Evolutionary conservation across 2,329 filamentous ascomycete species (phyloP).

Genomic region (Alternaria conjuncta): DNA sequence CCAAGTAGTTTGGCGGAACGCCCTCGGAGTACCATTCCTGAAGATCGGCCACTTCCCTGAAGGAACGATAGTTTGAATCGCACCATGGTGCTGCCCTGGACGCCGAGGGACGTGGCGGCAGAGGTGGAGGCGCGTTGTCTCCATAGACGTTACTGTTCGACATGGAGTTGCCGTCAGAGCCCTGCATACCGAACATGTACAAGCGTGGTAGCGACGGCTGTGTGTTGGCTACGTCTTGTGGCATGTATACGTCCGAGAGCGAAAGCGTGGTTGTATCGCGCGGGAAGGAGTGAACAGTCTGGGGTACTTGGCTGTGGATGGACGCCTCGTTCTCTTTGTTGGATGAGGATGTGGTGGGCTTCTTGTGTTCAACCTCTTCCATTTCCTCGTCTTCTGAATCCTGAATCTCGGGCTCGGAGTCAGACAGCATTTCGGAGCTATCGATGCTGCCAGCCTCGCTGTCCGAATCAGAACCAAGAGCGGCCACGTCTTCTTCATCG

Average conservation of each 20-base stretch:
- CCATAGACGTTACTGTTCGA: background rate
- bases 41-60: constrained; percentile 10
- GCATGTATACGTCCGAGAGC: background rate
- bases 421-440: constrained; percentile 10
- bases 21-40: constrained; percentile 10
- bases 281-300: background rate
- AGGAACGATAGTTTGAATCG: constrained; percentile 8
- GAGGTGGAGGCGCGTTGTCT: constrained; percentile 14
- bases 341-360: background rate
- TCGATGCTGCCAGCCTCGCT: constrained; percentile 15
- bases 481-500: constrained; percentile 8
- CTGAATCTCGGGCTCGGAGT: constrained; percentile 8
- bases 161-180: background rate
- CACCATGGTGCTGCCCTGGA: constrained; percentile 15
- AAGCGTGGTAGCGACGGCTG: constrained; percentile 1
- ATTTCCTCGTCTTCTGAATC: constrained; percentile 12
- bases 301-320: background rate
- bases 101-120: constrained; percentile 26
- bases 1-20: constrained; percentile 3
- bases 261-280: background rate
- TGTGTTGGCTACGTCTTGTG: background rate
- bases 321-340: background rate
- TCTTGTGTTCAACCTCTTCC: background rate
- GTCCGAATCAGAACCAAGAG: constrained; percentile 9
- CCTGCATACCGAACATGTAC: background rate